A percentile compares a stretch with the other conserved stretches of the same genome.
Conservation (phyloP, 129 eudicot genomes). For the Logfia minima region DNA sequence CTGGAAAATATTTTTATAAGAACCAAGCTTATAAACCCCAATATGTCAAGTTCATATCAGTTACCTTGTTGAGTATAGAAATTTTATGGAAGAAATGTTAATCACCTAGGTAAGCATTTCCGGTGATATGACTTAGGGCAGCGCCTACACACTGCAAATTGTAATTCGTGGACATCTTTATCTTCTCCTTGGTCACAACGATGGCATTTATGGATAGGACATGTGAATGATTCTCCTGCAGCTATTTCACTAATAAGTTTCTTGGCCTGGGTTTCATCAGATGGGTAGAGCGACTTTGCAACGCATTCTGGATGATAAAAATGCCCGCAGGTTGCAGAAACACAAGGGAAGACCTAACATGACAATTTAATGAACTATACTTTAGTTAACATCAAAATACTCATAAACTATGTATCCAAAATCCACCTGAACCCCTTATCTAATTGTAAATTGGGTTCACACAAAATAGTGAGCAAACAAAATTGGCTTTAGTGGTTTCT, state of each 20-base stretch:
- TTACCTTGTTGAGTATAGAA: neutral
- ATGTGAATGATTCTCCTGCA: conserved; percentile 68
- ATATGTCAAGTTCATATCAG: conserved; percentile 7
- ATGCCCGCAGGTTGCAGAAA: conserved; percentile 75
- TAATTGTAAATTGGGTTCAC: neutral
- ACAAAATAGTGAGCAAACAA: neutral
- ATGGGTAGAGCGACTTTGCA: conserved; percentile 44
- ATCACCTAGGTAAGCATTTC: conserved; percentile 79
- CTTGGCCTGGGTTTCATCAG: conserved; percentile 42
- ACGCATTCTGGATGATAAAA: conserved; percentile 83
- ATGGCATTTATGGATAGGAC: conserved; percentile 75
- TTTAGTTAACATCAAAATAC: neutral
- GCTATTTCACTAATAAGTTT: conserved; percentile 46
- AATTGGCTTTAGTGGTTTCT: neutral
- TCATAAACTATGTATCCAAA: neutral
- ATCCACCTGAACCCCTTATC: neutral
- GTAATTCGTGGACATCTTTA: conserved; percentile 44
- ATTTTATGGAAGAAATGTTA: neutral
- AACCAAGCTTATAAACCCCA: neutral
- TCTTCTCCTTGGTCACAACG: conserved; percentile 62
- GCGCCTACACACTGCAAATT: conserved; percentile 85
- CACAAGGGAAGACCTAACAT: conserved; percentile 79
- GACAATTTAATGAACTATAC: neutral
- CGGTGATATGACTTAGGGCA: conserved; percentile 89
- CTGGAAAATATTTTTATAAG: conserved; percentile 34